Base-by-base conservation (phyloP, 1,284 basidiomycete genomes). In the Puccinia sorghi region DNA sequence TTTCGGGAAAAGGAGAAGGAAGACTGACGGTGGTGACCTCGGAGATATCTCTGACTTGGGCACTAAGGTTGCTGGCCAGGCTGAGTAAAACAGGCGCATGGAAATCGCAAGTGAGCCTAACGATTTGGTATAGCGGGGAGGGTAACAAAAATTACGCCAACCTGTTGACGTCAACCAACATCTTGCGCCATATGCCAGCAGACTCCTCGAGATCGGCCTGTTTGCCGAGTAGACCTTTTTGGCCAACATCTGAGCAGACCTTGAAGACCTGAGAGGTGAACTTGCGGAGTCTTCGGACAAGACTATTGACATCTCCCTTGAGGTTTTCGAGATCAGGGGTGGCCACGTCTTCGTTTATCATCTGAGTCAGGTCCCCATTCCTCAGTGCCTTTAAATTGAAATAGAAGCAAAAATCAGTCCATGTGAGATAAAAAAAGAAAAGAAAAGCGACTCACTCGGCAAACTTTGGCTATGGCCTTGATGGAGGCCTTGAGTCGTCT, bases 401-500 rank as follows among this genome's bases (percentile, higher is more conserved):
- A n/a, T 12, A 63, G 27, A 63, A 7, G 25, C 43, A 6, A 46
- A 17, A 43, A 66, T 43, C 32, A 66, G 41, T 27, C 5, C 12
- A 20, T n/a, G 54, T 56, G 17, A 64, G 5, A 64, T 3, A 20
- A 22, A 37, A 13, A 50, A 48, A 46, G 52, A 48, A 9, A 15
- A 27, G 32, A 15, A 71, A 56, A 32, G 9, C 7, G n/a, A 78
- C 76, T 61, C 17, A 78, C 76, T 39, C 76, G 46, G 32, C 76
- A 78, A 61, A 78, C 76, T 78, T 71, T 78, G 9, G 76, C 76
- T 25, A 78, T 78, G 5, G 76, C 76, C 46, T 78, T 78, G n/a
- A 78, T 78, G 4, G 76, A 78, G 39, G 67, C 76, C 15, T 78
- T 78, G 32, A 78, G 50, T n/a, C 76, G 52, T 25, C 76, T 50